Conservation (phyloP, 306 rosid species). For the Acacia melanoxylon region DNA sequence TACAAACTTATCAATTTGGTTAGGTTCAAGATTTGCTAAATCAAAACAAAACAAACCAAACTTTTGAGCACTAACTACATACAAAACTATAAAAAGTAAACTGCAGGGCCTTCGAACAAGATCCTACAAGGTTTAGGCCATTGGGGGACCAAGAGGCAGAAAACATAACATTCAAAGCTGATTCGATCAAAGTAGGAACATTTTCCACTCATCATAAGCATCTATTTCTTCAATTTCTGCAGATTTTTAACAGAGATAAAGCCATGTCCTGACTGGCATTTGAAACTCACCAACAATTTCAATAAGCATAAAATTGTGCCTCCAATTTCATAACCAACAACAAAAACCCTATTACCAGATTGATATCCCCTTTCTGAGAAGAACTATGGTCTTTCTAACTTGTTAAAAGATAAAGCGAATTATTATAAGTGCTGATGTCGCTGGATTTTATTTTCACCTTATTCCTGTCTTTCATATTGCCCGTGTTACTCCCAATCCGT, state of each 20-base stretch:
- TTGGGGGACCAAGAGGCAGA: neutral
- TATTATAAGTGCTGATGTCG: no score
- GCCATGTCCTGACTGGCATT: neutral
- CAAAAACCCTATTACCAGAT: neutral
- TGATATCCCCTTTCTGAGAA: neutral
- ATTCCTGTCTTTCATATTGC: neutral
- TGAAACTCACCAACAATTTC: neutral
- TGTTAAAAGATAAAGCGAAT: neutral
- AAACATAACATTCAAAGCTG: neutral
- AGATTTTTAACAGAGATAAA: neutral
- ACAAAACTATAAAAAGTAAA: neutral
- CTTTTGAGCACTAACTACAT: no score
- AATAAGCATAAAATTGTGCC: neutral
- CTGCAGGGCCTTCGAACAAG: neutral
- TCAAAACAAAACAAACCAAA: no score
- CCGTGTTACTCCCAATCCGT: neutral
- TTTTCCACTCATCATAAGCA: neutral
- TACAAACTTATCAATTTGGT: no score
- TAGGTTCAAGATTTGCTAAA: no score
- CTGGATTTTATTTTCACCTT: no score
- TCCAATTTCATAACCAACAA: neutral
- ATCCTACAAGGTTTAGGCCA: neutral
- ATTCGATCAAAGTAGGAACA: neutral
- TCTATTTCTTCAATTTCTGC: neutral
- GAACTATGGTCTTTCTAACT: neutral